These are phyloP conservation scores for Mallotus japonicus DNA, from an alignment of 441 rosid species.

Conservation along the genomic window DNA sequence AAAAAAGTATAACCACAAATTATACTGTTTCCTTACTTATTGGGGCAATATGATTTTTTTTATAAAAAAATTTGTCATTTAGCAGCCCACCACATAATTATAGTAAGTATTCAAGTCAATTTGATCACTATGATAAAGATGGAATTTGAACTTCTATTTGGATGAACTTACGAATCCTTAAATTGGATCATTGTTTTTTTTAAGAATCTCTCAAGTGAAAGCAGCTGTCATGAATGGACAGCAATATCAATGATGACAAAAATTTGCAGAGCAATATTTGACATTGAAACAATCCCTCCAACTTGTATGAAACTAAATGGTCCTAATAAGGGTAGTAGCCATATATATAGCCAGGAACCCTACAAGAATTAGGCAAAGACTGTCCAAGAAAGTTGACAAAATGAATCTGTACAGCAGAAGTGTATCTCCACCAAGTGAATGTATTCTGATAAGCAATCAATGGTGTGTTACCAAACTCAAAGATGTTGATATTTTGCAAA, in stretches of 20 bases:
- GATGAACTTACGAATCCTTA: slow-evolving; percentile 8
- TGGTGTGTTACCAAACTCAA: background rate
- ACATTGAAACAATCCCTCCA: slow-evolving; percentile 21
- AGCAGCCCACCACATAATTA: too few relatives aligned
- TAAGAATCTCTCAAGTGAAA: too few relatives aligned
- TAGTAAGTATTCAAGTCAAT: slow-evolving; percentile 9
- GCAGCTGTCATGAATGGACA: slow-evolving; percentile 30
- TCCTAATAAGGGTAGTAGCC: background rate
- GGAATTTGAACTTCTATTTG: too few relatives aligned
- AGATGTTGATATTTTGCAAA: background rate
- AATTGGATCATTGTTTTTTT: slow-evolving; percentile 7
- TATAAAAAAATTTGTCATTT: too few relatives aligned
- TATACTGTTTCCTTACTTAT: too few relatives aligned
- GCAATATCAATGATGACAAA: slow-evolving; percentile 14
- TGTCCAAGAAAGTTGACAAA: background rate
- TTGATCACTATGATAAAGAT: background rate
- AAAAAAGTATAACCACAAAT: too few relatives aligned
- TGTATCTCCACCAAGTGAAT: background rate
- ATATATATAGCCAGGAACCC: background rate
- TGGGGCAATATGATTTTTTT: too few relatives aligned
- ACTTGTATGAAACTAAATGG: background rate
- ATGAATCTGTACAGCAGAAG: background rate
- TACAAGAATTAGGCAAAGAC: background rate
- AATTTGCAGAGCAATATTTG: background rate
- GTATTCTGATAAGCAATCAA: background rate